Evolutionary conservation across 2,329 filamentous ascomycete genomes (phyloP).

Genomic region (Pseudocercospora vitis): DNA sequence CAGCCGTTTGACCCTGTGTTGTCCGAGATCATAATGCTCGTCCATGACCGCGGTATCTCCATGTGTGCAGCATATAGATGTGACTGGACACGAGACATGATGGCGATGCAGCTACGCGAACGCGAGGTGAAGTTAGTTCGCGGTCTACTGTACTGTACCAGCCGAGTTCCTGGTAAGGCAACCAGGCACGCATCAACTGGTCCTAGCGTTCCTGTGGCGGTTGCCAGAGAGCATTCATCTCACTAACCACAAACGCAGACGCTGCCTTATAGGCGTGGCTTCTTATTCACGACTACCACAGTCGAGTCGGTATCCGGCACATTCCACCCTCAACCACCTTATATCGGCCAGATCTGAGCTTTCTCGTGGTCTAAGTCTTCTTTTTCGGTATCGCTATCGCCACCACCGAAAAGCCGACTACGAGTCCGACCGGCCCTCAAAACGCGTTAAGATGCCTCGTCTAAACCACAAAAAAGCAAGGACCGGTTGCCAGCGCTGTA

Average conservation of each 20-base stretch:
- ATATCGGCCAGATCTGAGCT: no score
- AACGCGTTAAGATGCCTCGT: conserved; percentile 23
- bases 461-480: conserved; percentile 28
- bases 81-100: neutral
- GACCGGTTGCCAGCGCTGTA: conserved; percentile 29
- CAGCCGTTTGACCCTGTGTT: conserved; percentile 24
- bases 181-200: no score
- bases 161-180: no score
- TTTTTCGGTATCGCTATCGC: conserved; percentile 11
- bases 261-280: no score
- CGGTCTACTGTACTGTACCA: no score
- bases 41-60: conserved; percentile 14
- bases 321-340: no score
- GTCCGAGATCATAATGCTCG: conserved; percentile 5
- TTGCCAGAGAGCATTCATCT: no score
- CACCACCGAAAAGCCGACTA: conserved; percentile 3
- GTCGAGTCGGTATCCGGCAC: no score
- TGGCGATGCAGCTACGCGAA: neutral
- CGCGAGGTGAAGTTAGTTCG: neutral
- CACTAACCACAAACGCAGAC: no score
- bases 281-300: no score
- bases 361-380: no score
- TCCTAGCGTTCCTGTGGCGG: no score
- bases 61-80: neutral
- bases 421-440: conserved; percentile 6